Evolutionary conservation across 805 yeast species (phyloP), one percentile per base, ranked within the genome.

Genomic region (Kurtzmaniella fragi): DNA sequence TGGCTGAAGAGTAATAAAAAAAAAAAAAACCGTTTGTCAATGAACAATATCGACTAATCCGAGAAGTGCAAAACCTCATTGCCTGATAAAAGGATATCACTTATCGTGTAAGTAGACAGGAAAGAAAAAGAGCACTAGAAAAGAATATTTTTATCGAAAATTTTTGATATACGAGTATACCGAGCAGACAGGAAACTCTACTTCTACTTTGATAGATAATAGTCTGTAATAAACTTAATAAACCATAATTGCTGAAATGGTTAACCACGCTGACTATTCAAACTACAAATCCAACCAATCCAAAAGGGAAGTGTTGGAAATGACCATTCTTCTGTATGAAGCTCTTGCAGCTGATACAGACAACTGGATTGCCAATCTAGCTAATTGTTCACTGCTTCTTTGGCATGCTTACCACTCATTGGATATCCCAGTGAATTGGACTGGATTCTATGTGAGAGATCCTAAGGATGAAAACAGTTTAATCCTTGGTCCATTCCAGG

Each of bases 401-500:
- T 91, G 96, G 96, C 82, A 88, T 53, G 90, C 86, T 9, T 91
- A 87, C 59, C 82, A 75, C 40, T 73, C 87, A 0, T 56, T 85
- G 17, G 59, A 61, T 2, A 48, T 60, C 11, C 65, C 66, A 0
- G 85, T 90, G 9, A 91, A 91, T 58, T 91, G 99, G 99, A 78
- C 95, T 0, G 99, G 99, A 0, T 89, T 93, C 57, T 91, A 91
- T 52, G 77, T 85, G 1, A 48, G 70, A 13, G 71, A 77, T 39
- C 52, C 56, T 10, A 57, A 53, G 17, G 34, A 25, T n/a, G 35
- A 49, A 1, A 34, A 56, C 1, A 78, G 73, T 51, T 66, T 93
- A 37, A 71, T 86, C 16, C 66, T 91, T 29, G 99, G 95, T 0
- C 99, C 99, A 11, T 91, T 91, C 60, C 95, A 87, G 60, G 99